Base-by-base conservation (phyloP, 2,329 filamentous ascomycete species). In the Hirsutella thompsonii region DNA sequence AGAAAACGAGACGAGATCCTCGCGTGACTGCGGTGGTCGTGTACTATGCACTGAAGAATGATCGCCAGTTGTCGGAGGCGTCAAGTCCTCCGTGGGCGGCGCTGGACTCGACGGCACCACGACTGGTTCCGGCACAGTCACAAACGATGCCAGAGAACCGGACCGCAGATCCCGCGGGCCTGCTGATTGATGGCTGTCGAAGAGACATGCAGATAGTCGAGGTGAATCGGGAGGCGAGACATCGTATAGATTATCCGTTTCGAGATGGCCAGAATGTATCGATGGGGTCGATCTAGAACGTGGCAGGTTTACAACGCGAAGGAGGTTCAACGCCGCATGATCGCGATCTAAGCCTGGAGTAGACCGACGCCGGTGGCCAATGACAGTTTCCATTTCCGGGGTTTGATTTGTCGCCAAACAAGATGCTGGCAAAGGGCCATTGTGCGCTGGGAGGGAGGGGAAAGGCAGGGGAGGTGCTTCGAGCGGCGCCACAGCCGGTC, bases 221-320 rank as follows among this genome's bases (percentile, higher is more conserved):
- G 68, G 68, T 0, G 67, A 68, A 10, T 53, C 58, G 2, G 64
- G 67, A 1, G 69, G 68, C 2, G 68, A 69, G 4, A 64, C 66
- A 43, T 69, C 62, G 49, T 72, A 72, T 3, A 71, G 52, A 20
- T 70, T 58, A 3, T 66, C 63, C 9, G 49, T 53, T 10, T 58
- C 56, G 28, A 45, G 42, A 20, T 50, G 47, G 11, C 44, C 18
- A 3, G 46, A 45, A 16, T 40, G 47, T 10, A 45, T 38, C 2
- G 53, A 53, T 3, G 55, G 57, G 36, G 53, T 62, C n/a, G 60
- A 61, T 35, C 49, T 46, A 6, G 58, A 59, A 5, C 57, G 49
- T 5, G 48, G 39, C 9, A 46, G 26, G 20, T 59, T 55, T 6
- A 53, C 48, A 13, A 50, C 42, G n/a, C 43, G 49, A 21, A 47